These are phyloP conservation scores for Yamadazyma sp. DNA, from an alignment of 1,139 yeast genomes.

Conservation along the genomic window DNA sequence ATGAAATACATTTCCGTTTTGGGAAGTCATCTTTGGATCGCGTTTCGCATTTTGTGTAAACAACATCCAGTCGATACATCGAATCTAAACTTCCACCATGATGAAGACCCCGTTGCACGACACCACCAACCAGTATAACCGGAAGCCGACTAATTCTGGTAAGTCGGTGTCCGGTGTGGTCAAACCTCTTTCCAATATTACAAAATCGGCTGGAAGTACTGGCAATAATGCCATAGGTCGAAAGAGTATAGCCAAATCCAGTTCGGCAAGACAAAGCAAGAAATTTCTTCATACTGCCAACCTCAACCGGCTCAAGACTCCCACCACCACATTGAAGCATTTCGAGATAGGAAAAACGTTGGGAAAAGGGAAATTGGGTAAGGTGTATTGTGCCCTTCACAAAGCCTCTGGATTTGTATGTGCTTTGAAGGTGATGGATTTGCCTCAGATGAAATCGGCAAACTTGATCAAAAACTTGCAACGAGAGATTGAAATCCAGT, in stretches of 20 bases:
- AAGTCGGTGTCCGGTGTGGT: neutral
- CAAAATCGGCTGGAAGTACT: neutral
- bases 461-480: slow-evolving; percentile 86
- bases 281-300: slow-evolving; percentile 10
- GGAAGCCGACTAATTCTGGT: neutral
- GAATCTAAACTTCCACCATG: slow-evolving; percentile 1
- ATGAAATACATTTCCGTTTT: slow-evolving; percentile 2
- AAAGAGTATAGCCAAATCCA: neutral
- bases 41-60: slow-evolving; percentile 1
- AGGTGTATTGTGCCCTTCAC: slow-evolving; percentile 86
- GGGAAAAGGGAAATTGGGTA: slow-evolving; percentile 93
- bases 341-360: slow-evolving; percentile 86
- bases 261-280: neutral
- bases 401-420: slow-evolving; percentile 73
- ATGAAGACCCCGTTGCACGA: slow-evolving; percentile 8
- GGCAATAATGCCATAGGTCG: neutral
- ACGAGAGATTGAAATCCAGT: slow-evolving; percentile 89
- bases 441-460: slow-evolving; percentile 69
- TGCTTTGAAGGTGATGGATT: slow-evolving; percentile 90
- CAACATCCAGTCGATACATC: neutral
- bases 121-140: slow-evolving; percentile 8
- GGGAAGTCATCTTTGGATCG: slow-evolving; percentile 1
- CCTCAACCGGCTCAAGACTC: slow-evolving; percentile 6
- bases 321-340: slow-evolving; percentile 43
- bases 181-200: neutral